A percentile compares a stretch with the other conserved stretches of the same genome.
Evolutionary conservation across 1,139 yeast genomes (phyloP).

Genomic region (Blastobotrys apis): DNA sequence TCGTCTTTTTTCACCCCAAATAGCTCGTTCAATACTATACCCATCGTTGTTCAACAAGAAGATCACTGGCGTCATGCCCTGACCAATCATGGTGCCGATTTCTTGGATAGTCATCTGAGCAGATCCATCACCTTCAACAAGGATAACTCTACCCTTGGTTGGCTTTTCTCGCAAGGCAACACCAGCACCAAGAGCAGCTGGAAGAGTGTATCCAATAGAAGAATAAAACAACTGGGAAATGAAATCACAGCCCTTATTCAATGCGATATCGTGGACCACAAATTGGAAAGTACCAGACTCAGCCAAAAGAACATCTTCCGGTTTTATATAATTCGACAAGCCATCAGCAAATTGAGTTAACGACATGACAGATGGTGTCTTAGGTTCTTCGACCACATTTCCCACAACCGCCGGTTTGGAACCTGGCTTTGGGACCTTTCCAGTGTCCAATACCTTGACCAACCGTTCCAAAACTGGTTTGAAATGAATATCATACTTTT

Average conservation of each 20-base stretch:
- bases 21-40: conserved; percentile 80
- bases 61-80: conserved; percentile 57
- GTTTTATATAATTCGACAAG: conserved; percentile 40
- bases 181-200: conserved; percentile 77
- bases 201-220: conserved; percentile 83
- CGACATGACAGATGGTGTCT: conserved; percentile 31
- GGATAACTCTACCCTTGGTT: conserved; percentile 50
- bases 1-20: conserved; percentile 67
- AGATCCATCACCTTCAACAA: conserved; percentile 86
- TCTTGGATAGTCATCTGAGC: conserved; percentile 85
- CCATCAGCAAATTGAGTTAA: conserved; percentile 36
- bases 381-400: conserved; percentile 16
- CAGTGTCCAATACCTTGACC: conserved; percentile 34
- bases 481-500: conserved; percentile 40
- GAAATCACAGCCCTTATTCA: conserved; percentile 50
- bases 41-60: conserved; percentile 77
- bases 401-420: conserved; percentile 21
- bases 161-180: conserved; percentile 56
- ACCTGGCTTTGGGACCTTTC: conserved; percentile 31
- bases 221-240: conserved; percentile 70
- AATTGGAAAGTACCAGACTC: conserved; percentile 82
- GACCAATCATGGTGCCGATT: conserved; percentile 61
- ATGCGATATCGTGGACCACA: conserved; percentile 56
- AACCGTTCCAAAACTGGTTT: conserved; percentile 45
- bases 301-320: conserved; percentile 61